Conservation (phyloP, 495 filamentous ascomycete species). For the Lophiostoma macrostomum region DNA sequence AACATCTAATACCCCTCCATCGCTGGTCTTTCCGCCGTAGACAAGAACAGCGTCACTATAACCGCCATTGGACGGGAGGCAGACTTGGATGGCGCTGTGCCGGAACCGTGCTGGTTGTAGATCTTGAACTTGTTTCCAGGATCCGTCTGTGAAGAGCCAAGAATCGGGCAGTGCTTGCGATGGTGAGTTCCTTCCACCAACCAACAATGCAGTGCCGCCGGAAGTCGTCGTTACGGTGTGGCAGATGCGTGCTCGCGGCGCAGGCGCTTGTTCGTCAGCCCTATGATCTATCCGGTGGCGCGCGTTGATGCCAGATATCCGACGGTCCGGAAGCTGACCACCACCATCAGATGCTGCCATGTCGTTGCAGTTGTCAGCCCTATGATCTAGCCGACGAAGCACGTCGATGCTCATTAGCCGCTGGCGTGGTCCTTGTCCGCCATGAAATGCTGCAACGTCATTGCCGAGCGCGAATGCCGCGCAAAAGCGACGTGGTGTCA, state of each 20-base stretch:
- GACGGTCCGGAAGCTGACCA: slow-evolving; percentile 42
- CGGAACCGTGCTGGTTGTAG: slow-evolving; percentile 67
- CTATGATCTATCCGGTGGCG: background rate
- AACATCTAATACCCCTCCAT: slow-evolving; percentile 53
- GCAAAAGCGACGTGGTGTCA: slow-evolving; percentile 43
- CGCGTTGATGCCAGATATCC: slow-evolving; percentile 61
- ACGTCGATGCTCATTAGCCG: slow-evolving; percentile 61
- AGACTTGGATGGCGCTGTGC: slow-evolving; percentile 62
- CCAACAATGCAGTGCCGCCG: slow-evolving; percentile 54
- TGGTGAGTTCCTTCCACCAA: slow-evolving; percentile 78
- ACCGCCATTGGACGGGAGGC: slow-evolving; percentile 24
- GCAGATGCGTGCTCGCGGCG: slow-evolving; percentile 53
- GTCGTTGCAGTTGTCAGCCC: slow-evolving; percentile 21
- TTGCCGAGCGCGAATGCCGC: slow-evolving; percentile 43
- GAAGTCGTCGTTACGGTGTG: slow-evolving; percentile 67
- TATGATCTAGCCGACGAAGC: slow-evolving; percentile 2
- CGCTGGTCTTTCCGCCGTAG: slow-evolving; percentile 65
- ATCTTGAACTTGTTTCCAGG: slow-evolving; percentile 61
- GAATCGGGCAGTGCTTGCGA: slow-evolving; percentile 63
- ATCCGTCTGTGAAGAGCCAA: slow-evolving; percentile 60
- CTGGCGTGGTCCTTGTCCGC: slow-evolving; percentile 45
- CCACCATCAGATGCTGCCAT: slow-evolving; percentile 53
- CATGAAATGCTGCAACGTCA: slow-evolving; percentile 50
- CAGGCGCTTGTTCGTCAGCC: background rate
- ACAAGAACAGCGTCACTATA: slow-evolving; percentile 51